Evolutionary conservation across 495 filamentous ascomycete genomes (phyloP).

Genomic region (Hypoxylon perforatum): DNA sequence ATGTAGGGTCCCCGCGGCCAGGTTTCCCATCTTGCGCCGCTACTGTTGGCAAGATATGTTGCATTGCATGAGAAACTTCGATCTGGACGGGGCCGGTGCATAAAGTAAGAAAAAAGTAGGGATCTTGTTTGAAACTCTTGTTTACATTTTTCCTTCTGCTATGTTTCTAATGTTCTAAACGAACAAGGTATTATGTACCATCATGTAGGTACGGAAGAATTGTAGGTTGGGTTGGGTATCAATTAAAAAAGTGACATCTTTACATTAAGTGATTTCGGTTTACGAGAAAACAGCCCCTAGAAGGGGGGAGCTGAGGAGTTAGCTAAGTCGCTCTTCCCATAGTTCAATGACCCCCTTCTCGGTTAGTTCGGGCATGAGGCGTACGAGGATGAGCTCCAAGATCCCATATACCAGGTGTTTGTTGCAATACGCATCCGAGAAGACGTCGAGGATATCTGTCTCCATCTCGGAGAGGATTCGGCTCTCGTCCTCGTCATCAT

Average conservation of each 20-base stretch:
- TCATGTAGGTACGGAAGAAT: not conserved
- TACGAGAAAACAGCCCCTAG: slow-evolving; percentile 29
- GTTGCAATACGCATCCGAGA: slow-evolving; percentile 86
- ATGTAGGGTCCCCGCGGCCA: no score
- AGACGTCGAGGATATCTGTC: slow-evolving; percentile 72
- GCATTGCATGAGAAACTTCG: slow-evolving; percentile 40
- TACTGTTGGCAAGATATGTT: slow-evolving; percentile 34
- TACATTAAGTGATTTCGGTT: slow-evolving; percentile 41
- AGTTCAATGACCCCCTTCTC: slow-evolving; percentile 78
- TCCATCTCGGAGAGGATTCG: slow-evolving; percentile 60
- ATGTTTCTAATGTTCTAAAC: slow-evolving; percentile 22
- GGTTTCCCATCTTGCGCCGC: slow-evolving; percentile 11
- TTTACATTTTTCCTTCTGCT: slow-evolving; percentile 19
- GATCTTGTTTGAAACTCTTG: slow-evolving; percentile 37
- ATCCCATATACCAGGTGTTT: slow-evolving; percentile 85
- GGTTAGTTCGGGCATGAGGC: slow-evolving; percentile 84
- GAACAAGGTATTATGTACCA: slow-evolving; percentile 3
- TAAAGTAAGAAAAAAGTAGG: slow-evolving; percentile 6
- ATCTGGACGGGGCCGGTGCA: slow-evolving; percentile 43
- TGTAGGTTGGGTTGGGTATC: slow-evolving; percentile 40
- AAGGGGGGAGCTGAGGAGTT: slow-evolving; percentile 33
- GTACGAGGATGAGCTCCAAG: slow-evolving; percentile 79
- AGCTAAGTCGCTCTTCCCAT: slow-evolving; percentile 75
- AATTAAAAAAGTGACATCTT: slow-evolving; percentile 21
- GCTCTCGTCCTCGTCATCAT: slow-evolving; percentile 52